Base-by-base conservation (phyloP, 2,329 filamentous ascomycete species). In the Thyridium curvatum region DNA sequence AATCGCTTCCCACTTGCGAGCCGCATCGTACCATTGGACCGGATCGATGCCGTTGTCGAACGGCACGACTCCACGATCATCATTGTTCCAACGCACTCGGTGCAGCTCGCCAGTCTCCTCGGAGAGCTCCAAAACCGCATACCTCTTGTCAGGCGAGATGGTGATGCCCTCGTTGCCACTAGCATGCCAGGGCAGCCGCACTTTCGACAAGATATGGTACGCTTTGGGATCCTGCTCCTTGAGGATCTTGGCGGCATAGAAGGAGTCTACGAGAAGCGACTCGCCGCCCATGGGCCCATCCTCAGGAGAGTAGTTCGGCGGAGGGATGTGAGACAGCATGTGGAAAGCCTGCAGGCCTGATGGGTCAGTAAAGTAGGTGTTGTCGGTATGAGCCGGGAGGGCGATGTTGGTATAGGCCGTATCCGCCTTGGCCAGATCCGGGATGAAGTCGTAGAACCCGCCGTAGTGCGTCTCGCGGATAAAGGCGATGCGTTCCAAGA, bases 401-500 rank as follows among this genome's bases (percentile, higher is more conserved):
- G 82, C 81, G 37, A 93, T 72, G 51, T 84, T 88, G 2, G 91
- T 96, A 65, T 97, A 98, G 4, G 89, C 89, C 2, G 86, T 94
- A 54, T 95, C 89, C 47, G 90, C 90, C 54, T 84, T 84, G 18
- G 87, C 83, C 17, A 96, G 74, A 59, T 96, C 86, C 5, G 90
- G 84, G 1, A 86, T 86, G 60, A 97, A 97, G 61, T 96, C 91
- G 52, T 76, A 77, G 54, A 74, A 74, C 42, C 64, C 78, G 66
- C 87, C 91, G 60, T 97, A 98, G 58, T 97, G 93, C 0, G 93
- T 98, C 44, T 83, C 72, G 14, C 90, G 79, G 51, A 97, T 90
- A 46, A 91, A 91, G 0, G 88, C 79, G 46, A 98, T 94, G 39
- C 80, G 78, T 53, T 86, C 75, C 3, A 97, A 69, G 1, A 96